Percentiles rank a stretch among this genome's conserved stretches.
phyloP scores from a whole-genome alignment of 2,329 filamentous ascomycete genomes.

The Dothistroma pini region DNA sequence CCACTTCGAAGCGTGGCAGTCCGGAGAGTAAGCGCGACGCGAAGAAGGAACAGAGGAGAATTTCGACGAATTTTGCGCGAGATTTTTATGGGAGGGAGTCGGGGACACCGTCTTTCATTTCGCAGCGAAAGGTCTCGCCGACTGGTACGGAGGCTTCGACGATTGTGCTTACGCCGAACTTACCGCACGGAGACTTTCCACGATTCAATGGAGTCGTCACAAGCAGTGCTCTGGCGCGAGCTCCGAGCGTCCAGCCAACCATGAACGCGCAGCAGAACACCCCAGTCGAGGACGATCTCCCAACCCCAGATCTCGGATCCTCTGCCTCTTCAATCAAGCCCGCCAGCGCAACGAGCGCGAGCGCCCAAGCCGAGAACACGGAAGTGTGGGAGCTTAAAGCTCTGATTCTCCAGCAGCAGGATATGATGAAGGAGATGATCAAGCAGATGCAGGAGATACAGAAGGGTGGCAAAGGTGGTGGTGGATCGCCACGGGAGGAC shows the following conservation, averaged over 20 bases:
- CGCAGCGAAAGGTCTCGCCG: not conserved
- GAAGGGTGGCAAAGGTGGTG: too few relatives aligned
- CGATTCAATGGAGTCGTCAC: not conserved
- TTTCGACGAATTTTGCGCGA: conserved; percentile 22
- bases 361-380: not conserved
- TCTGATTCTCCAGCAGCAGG: conserved; percentile 13
- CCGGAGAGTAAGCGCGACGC: not conserved
- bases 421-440: conserved; percentile 18
- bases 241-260: too few relatives aligned
- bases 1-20: conserved; percentile 7
- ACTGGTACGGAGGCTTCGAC: conserved; percentile 12
- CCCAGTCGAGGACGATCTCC: conserved; percentile 5
- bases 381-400: conserved; percentile 10
- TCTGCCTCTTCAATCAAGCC: not conserved
- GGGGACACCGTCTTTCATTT: not conserved
- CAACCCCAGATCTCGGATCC: not conserved
- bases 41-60: conserved; percentile 8
- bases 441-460: conserved; percentile 13
- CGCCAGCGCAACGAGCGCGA: not conserved
- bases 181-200: conserved; percentile 1
- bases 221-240: not conserved
- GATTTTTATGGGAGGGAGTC: conserved; percentile 21
- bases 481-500: not conserved
- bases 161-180: conserved; percentile 14
- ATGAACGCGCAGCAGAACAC: too few relatives aligned